phyloP scores from a whole-genome alignment of 179 eudicot genomes.

The Spinacia oleracea region DNA sequence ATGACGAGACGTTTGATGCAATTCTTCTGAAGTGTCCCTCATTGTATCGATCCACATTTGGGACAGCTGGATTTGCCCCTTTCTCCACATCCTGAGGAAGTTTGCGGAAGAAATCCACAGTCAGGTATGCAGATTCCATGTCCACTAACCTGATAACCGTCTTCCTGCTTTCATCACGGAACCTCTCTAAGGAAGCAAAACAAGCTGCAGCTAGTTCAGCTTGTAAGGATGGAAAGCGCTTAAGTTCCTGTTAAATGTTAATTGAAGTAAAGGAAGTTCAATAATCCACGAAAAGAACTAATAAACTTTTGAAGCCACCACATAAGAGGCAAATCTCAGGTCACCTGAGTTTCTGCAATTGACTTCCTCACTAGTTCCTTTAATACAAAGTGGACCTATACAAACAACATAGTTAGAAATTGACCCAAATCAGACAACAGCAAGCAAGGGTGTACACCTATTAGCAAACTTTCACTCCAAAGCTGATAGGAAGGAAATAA shows the following conservation, averaged over 20 bases:
- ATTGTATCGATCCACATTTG: slow-evolving; percentile 55
- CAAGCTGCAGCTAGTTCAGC: slow-evolving; percentile 75
- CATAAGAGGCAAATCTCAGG: slow-evolving; percentile 9
- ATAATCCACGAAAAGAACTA: background rate
- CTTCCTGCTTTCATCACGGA: slow-evolving; percentile 85
- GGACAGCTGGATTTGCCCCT: slow-evolving; percentile 38
- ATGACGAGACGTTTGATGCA: slow-evolving; percentile 78
- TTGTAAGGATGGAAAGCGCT: slow-evolving; percentile 87
- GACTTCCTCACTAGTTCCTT: slow-evolving; percentile 97
- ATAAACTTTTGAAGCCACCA: background rate
- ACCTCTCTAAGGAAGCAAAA: slow-evolving; percentile 70
- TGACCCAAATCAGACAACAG: background rate
- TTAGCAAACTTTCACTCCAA: background rate
- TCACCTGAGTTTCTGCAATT: slow-evolving; percentile 74
- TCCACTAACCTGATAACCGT: slow-evolving; percentile 79
- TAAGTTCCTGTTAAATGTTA: slow-evolving; percentile 72
- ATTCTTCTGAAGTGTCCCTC: slow-evolving; percentile 90
- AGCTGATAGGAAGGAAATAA: background rate
- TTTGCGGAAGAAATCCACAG: slow-evolving; percentile 86
- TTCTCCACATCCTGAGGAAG: slow-evolving; percentile 89
- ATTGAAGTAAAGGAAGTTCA: background rate
- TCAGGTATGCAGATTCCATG: slow-evolving; percentile 82
- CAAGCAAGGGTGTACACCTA: background rate
- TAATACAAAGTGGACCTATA: slow-evolving; percentile 82
- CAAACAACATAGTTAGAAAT: slow-evolving; percentile 17